Percentiles rank a stretch among this genome's conserved stretches.
Conservation (phyloP, 2,329 filamentous ascomycete genomes). For the Ophiostoma ulmi region DNA sequence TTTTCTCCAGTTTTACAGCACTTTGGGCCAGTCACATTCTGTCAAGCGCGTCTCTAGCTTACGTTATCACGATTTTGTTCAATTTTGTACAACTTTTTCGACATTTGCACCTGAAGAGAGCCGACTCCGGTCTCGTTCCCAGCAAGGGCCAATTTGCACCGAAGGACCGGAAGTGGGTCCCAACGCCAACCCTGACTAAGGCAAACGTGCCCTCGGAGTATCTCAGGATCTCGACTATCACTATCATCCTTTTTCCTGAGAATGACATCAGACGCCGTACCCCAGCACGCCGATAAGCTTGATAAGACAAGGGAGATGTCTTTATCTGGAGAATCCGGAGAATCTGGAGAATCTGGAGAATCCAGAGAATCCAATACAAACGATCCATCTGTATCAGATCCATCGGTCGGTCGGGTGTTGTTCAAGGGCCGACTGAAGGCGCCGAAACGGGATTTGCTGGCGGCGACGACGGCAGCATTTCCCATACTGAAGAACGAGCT, state of each 20-base stretch:
- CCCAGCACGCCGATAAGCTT: not conserved
- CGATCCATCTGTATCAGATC: not conserved
- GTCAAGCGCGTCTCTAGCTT: not conserved
- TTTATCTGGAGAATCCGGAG: not conserved
- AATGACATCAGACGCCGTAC: slow-evolving; percentile 14
- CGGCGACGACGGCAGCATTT: slow-evolving; percentile 18
- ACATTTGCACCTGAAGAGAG: not conserved
- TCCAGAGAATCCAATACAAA: not conserved
- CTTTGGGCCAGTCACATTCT: not conserved
- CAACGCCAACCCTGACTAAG: slow-evolving; percentile 9
- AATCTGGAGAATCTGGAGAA: not conserved
- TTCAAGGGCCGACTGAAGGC: slow-evolving; percentile 26
- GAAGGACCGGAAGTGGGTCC: slow-evolving; percentile 12
- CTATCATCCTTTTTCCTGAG: not conserved
- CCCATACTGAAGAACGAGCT: slow-evolving; percentile 19
- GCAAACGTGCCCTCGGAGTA: not conserved
- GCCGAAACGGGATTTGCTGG: slow-evolving; percentile 15
- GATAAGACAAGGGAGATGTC: not conserved
- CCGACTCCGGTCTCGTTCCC: slow-evolving; percentile 17
- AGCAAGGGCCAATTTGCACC: not conserved
- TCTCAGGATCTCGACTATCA: not conserved
- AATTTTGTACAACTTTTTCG: not conserved
- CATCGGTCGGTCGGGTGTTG: slow-evolving; percentile 13
- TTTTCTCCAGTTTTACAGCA: not conserved
- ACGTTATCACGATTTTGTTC: not conserved